A percentile compares a stretch with the other conserved stretches of the same genome.
These are phyloP conservation scores for Mimosa pudica DNA, from an alignment of 306 rosid species.

Conservation along the genomic window DNA sequence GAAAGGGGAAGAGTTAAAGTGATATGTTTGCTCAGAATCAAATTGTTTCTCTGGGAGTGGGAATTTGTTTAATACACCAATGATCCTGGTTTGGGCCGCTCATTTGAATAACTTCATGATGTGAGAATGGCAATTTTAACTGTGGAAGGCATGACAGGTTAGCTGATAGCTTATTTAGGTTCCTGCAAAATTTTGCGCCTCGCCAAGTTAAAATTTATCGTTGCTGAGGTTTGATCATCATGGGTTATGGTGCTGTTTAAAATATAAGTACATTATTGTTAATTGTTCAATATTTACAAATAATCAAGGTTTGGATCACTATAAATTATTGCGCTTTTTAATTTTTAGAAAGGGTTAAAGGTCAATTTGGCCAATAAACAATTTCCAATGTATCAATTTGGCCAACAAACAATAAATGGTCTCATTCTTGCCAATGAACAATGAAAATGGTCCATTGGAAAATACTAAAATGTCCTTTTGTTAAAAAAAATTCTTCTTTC, in stretches of 20 bases:
- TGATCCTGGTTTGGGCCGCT: conserved; percentile 39
- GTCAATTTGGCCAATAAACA: too few relatives aligned
- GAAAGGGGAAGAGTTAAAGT: conserved; percentile 32
- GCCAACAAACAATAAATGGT: too few relatives aligned
- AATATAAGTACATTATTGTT: background rate
- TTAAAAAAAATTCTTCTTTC: too few relatives aligned
- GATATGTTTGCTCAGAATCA: conserved; percentile 24
- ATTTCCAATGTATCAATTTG: too few relatives aligned
- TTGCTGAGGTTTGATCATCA: background rate
- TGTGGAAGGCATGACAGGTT: conserved; percentile 22
- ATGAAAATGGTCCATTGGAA: too few relatives aligned
- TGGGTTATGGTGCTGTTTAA: background rate
- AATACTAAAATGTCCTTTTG: too few relatives aligned
- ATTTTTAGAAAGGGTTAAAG: background rate
- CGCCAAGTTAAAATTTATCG: background rate
- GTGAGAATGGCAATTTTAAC: conserved; percentile 30
- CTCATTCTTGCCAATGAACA: too few relatives aligned
- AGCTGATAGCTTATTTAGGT: background rate
- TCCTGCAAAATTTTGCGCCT: background rate
- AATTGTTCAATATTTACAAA: background rate
- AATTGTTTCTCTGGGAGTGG: conserved; percentile 35
- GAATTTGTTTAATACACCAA: conserved; percentile 26
- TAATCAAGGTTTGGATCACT: background rate
- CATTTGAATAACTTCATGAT: conserved; percentile 16
- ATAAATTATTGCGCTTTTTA: background rate